Conservation (phyloP, 371 early-diverging fungal species). For the Nematocida ironsii region DNA sequence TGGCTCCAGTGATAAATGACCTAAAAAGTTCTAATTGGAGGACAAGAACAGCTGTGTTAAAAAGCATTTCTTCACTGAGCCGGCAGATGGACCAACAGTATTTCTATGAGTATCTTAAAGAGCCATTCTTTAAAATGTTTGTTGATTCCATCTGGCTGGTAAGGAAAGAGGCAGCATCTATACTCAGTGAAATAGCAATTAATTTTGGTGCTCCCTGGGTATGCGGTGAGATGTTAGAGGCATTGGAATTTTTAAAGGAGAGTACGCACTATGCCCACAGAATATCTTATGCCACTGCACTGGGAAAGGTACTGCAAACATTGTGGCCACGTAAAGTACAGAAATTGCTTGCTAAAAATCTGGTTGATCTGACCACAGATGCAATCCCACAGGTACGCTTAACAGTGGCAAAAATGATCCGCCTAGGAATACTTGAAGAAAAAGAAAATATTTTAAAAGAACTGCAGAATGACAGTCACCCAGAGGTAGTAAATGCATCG, state of each 20-base stretch:
- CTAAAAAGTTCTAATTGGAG: slow-evolving; percentile 50
- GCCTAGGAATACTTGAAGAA: slow-evolving; percentile 7
- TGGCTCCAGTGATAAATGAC: slow-evolving; percentile 44
- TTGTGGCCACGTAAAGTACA: slow-evolving; percentile 24
- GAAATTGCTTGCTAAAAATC: not conserved
- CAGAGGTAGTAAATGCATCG: slow-evolving; percentile 25
- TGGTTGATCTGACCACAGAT: slow-evolving; percentile 20
- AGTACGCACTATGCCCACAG: slow-evolving; percentile 38
- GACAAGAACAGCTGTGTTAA: slow-evolving; percentile 39
- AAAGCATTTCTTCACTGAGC: slow-evolving; percentile 46
- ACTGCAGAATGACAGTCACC: slow-evolving; percentile 46
- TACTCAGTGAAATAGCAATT: slow-evolving; percentile 28
- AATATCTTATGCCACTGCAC: slow-evolving; percentile 36
- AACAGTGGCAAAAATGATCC: slow-evolving; percentile 25
- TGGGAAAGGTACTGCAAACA: slow-evolving; percentile 15
- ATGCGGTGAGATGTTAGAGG: not conserved
- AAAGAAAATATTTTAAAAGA: slow-evolving; percentile 9
- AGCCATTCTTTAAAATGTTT: slow-evolving; percentile 48
- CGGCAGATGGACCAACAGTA: slow-evolving; percentile 39
- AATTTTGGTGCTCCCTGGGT: slow-evolving; percentile 42
- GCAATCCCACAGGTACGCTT: slow-evolving; percentile 42
- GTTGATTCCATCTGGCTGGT: slow-evolving; percentile 44
- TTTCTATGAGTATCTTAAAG: slow-evolving; percentile 35
- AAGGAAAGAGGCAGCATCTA: slow-evolving; percentile 44
- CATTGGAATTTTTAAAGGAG: slow-evolving; percentile 38